These are phyloP conservation scores for Botryotinia narcissicola DNA, from an alignment of 2,329 filamentous ascomycete genomes.

Conservation along the genomic window DNA sequence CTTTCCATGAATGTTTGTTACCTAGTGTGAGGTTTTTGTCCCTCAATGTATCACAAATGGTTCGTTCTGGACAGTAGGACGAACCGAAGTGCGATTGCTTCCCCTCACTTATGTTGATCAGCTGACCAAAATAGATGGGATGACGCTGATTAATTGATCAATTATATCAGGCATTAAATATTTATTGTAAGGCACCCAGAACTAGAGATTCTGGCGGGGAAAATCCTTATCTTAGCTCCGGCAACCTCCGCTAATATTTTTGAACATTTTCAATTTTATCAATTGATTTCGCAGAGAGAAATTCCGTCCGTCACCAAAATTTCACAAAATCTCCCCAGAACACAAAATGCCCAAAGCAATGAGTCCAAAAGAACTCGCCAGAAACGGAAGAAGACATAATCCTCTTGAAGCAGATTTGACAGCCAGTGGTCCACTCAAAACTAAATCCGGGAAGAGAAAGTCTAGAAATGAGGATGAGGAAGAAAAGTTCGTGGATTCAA, in stretches of 20 bases:
- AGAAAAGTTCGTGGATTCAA: constrained; percentile 78
- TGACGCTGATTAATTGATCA: background rate
- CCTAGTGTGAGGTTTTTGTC: background rate
- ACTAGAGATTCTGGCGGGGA: background rate
- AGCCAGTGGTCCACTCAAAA: constrained; percentile 67
- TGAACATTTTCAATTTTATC: constrained; percentile 23
- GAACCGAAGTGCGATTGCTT: background rate
- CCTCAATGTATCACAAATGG: background rate
- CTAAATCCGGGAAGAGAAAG: constrained; percentile 70
- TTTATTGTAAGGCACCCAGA: background rate
- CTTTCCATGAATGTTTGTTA: background rate
- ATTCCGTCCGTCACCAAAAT: constrained; percentile 21
- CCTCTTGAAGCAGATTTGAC: constrained; percentile 86
- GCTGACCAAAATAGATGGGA: too few relatives aligned
- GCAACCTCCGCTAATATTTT: constrained; percentile 16
- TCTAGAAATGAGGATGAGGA: constrained; percentile 57
- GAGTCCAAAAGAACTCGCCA: constrained; percentile 53
- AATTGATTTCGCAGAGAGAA: constrained; percentile 18
- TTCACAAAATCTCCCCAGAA: background rate
- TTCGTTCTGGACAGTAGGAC: background rate
- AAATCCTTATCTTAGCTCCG: constrained; percentile 22
- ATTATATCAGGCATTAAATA: background rate
- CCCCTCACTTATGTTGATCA: background rate
- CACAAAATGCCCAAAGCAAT: constrained; percentile 74
- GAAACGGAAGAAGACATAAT: constrained; percentile 72